phyloP scores from a whole-genome alignment of 2,329 filamentous ascomycete species.

The Aspergillus nomiae region DNA sequence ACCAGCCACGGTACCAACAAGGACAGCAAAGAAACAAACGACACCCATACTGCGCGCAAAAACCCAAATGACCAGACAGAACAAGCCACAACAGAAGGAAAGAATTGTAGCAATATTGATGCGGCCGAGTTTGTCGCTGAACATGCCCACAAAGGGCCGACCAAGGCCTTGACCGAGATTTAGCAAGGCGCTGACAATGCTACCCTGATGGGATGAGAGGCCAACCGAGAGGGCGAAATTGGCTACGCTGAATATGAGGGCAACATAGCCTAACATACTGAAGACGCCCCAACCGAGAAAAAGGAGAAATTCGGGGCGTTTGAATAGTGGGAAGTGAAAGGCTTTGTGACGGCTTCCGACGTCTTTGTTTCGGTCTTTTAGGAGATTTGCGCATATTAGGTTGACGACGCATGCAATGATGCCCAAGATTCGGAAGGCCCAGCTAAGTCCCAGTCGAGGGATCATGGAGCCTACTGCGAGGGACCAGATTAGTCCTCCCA shows the following conservation, averaged over 20 bases:
- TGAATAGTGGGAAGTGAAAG: slow-evolving; percentile 58
- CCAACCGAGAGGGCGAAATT: slow-evolving; percentile 64
- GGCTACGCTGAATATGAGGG: slow-evolving; percentile 65
- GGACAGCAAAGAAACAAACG: slow-evolving; percentile 60
- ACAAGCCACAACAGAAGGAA: slow-evolving; percentile 58
- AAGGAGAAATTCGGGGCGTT: slow-evolving; percentile 57
- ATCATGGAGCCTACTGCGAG: slow-evolving; percentile 62
- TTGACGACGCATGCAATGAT: slow-evolving; percentile 58
- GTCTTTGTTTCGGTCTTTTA: slow-evolving; percentile 61
- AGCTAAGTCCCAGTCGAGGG: slow-evolving; percentile 55
- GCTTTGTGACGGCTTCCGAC: slow-evolving; percentile 55
- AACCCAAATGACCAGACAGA: slow-evolving; percentile 64
- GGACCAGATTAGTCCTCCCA: slow-evolving; percentile 62
- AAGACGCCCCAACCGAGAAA: slow-evolving; percentile 62
- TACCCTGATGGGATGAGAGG: slow-evolving; percentile 60
- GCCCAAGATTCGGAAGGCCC: slow-evolving; percentile 64
- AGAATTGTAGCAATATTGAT: slow-evolving; percentile 63
- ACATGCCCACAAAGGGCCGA: slow-evolving; percentile 63
- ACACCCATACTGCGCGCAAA: slow-evolving; percentile 61
- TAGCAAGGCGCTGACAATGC: slow-evolving; percentile 62
- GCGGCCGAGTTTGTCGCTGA: slow-evolving; percentile 61
- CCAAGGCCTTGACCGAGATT: slow-evolving; percentile 62
- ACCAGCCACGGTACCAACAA: slow-evolving; percentile 61
- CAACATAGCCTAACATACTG: slow-evolving; percentile 66
- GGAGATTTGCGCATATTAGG: slow-evolving; percentile 54